Evolutionary conservation across 1,284 basidiomycete species (phyloP), one percentile per base, ranked within the genome.

Genomic region (Ceratobasidium sp.): DNA sequence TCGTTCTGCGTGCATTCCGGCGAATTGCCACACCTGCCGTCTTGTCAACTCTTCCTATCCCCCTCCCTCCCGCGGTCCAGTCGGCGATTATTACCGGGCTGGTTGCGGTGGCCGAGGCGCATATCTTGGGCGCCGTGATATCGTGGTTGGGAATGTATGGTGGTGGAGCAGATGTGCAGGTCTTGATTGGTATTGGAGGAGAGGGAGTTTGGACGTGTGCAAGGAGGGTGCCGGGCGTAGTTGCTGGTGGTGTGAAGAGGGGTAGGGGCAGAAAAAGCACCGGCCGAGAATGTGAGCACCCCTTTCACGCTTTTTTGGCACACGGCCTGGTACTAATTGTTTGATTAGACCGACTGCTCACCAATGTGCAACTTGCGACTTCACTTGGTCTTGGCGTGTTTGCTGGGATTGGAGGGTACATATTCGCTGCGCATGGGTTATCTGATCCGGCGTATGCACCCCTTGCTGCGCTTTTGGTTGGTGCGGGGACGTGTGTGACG

Each of bases 171-270:
- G 91, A 94, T 77, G 93, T 92, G 14, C 84, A 97, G 38, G 87
- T 95, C 11, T 96, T 96, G 79, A 87, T 89, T 1, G 95, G 95
- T 0, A 83, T 98, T 73, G 96, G 93, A 0, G 95, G 95, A 0
- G 91, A 93, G 69, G 85, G 89, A 0, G 97, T 96, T 81, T 91
- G 93, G 85, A 85, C 86, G 7, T 90, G 89, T 74, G 93, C 94
- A 13, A 85, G 89, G 73, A 84, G 92, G 47, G 87, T 90, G 14
- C 83, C 84, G 72, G 89, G 86, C 43, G 81, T 94, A 66, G 87
- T 87, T 0, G 80, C 80, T 6, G 80, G 84, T 76, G 30, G 85
- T 86, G 2, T 83, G 80, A 2, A 74, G 81, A 82, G 61, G 84
- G 84, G 72, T 82, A 85, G 75, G 82, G 83, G 76, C 84, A 84